Evolutionary conservation across 495 filamentous ascomycete species (phyloP).

Genomic region (Penicillium salamii): DNA sequence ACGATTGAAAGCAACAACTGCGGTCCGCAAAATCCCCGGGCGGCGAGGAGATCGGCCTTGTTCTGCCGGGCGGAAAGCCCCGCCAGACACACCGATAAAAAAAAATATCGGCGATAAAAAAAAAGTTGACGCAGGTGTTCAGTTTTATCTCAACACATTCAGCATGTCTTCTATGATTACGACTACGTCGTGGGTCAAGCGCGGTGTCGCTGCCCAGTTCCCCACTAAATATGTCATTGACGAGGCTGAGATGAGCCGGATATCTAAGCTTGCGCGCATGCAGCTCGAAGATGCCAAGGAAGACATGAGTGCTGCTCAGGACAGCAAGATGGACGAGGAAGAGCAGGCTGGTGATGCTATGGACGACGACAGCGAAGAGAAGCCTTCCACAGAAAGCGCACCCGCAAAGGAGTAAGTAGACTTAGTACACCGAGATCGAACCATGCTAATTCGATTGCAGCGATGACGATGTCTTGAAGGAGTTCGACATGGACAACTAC

Average conservation of each 20-base stretch:
- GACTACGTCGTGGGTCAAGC: slow-evolving; percentile 87
- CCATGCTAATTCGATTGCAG: slow-evolving; percentile 33
- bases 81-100: slow-evolving; percentile 32
- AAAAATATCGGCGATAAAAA: slow-evolving; percentile 32
- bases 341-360: slow-evolving; percentile 8
- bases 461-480: slow-evolving; percentile 84
- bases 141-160: slow-evolving; percentile 13
- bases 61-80: slow-evolving; percentile 38
- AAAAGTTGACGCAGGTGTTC: slow-evolving; percentile 13
- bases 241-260: slow-evolving; percentile 88
- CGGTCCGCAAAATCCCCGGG: slow-evolving; percentile 22
- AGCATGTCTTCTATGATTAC: slow-evolving; percentile 85
- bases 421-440: slow-evolving; percentile 1
- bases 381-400: slow-evolving; percentile 16
- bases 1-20: slow-evolving; percentile 1
- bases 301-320: slow-evolving; percentile 69
- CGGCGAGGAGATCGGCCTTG: slow-evolving; percentile 23
- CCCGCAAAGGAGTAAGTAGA: slow-evolving; percentile 20
- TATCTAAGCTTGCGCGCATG: slow-evolving; percentile 82
- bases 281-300: slow-evolving; percentile 91
- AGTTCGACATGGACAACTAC: slow-evolving; percentile 95
- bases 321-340: slow-evolving; percentile 27
- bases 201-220: slow-evolving; percentile 88
- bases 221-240: slow-evolving; percentile 88
- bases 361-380: slow-evolving; percentile 26